Base-by-base conservation (phyloP, 2,329 filamentous ascomycete species). In the Colletotrichum sp. region DNA sequence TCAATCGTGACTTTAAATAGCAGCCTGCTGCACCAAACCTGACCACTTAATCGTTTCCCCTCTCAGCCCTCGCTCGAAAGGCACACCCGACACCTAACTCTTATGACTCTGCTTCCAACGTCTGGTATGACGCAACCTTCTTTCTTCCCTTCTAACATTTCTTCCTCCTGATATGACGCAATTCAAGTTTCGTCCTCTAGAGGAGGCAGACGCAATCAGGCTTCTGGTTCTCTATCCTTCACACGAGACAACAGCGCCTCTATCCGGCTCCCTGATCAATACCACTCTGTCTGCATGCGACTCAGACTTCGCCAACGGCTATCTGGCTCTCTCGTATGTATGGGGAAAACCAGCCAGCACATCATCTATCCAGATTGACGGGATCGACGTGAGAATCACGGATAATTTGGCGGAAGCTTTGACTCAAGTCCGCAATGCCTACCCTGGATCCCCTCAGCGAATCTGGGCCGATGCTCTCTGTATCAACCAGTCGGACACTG, bases 391-490 rank as follows among this genome's bases (percentile, higher is more conserved):
- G 57, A 2, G 24, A 18, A 60, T 60, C 26, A 60, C 57, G 24
- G 57, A 14, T 1, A 18, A 14, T 18, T 10, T 59, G 28, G 26
- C 26, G 0, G 57, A 60, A 24, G 57, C 57, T 6, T 60, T 60
- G 57, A 6, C 8, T 10, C 16, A 60, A 26, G 3, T 60, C 1
- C 24, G 57, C 16, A 60, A 60, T 18, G 12, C 52, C 7, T 26
- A 9, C 24, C 21, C 6, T 2, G 24, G 24, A 57, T 1, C 1
- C 1, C 3, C 21, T 1, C 21, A 26, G 24, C 12, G n/a, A 6
- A 16, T 57, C 7, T 57, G 52, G 21, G 52, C 12, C 21, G 52
- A 57, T 26, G 52, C 21, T 26, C 14, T 57, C 4, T 57, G 52
- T 16, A 57, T 57, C 52, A 57, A 57, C 24, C 52, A 57, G 12